phyloP scores from a whole-genome alignment of 352 stramenopile species.

The Globisporangium spinosum region DNA sequence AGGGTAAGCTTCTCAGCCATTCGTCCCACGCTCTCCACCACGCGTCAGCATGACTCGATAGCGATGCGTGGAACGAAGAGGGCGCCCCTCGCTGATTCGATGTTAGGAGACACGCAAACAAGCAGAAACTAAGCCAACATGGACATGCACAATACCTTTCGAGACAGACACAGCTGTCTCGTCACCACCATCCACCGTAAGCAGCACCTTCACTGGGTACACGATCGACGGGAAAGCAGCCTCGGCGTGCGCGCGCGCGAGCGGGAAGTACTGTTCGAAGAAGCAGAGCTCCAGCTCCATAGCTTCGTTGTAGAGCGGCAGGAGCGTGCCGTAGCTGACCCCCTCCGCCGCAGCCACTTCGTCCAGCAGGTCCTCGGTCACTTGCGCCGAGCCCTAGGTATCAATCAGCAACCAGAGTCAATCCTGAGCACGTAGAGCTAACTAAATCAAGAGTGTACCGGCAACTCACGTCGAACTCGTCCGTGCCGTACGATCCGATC shows the following conservation, averaged over 20 bases:
- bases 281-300: slow-evolving; percentile 57
- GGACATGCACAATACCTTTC: slow-evolving; percentile 19
- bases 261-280: slow-evolving; percentile 47
- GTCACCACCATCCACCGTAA: slow-evolving; percentile 13
- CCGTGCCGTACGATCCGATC: slow-evolving; percentile 45
- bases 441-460: not conserved
- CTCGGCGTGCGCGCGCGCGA: slow-evolving; percentile 18
- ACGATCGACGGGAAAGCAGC: not conserved
- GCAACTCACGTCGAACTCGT: slow-evolving; percentile 32
- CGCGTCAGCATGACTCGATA: not conserved
- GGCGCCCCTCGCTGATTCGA: slow-evolving; percentile 51
- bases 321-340: slow-evolving; percentile 24
- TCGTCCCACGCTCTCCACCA: slow-evolving; percentile 9
- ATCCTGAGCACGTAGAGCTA: not conserved
- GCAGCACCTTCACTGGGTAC: slow-evolving; percentile 17
- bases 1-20: slow-evolving; percentile 61
- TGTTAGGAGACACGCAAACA: slow-evolving; percentile 20
- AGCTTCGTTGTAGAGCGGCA: slow-evolving; percentile 39
- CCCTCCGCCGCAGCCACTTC: slow-evolving; percentile 26
- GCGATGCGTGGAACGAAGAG: slow-evolving; percentile 22
- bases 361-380: slow-evolving; percentile 35
- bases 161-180: not conserved
- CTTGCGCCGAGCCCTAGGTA: slow-evolving; percentile 13
- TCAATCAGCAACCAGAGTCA: not conserved
- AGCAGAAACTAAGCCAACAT: slow-evolving; percentile 4